Conservation (phyloP, 495 filamentous ascomycete genomes). For the Echria macrotheca region DNA sequence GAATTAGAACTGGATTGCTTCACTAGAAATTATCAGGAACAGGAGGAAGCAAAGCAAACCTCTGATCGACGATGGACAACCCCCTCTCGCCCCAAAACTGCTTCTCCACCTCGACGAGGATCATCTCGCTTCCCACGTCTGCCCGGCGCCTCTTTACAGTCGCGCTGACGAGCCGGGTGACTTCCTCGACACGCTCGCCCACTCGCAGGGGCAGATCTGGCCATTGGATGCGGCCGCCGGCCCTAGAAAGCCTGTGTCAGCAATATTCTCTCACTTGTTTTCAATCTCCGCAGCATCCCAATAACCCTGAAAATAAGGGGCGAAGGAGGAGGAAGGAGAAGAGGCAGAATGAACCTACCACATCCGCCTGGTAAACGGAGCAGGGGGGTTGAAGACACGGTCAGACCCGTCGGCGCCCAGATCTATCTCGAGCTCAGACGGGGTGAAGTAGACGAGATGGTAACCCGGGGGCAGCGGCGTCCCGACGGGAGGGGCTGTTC, state of each 20-base stretch:
- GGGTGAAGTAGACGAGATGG: conserved; percentile 59
- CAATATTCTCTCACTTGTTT: too few relatives aligned
- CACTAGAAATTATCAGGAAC: too few relatives aligned
- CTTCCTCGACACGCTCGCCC: conserved; percentile 52
- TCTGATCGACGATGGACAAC: conserved; percentile 47
- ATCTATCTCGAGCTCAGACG: conserved; percentile 42
- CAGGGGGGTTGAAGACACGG: conserved; percentile 50
- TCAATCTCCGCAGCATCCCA: too few relatives aligned
- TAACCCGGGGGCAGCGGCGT: conserved; percentile 52
- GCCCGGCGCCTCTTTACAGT: conserved; percentile 48
- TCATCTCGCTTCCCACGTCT: conserved; percentile 56
- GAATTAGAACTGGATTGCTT: too few relatives aligned
- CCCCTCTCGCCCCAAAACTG: conserved; percentile 47
- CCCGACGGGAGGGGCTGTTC: conserved; percentile 21
- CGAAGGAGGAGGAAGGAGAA: too few relatives aligned
- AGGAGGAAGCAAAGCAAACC: conserved; percentile 30
- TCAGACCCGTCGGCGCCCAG: conserved; percentile 60
- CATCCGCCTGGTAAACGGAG: conserved; percentile 61
- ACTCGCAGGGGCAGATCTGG: conserved; percentile 20
- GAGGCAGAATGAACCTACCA: conserved; percentile 17
- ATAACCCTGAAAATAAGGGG: too few relatives aligned
- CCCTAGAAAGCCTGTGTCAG: too few relatives aligned
- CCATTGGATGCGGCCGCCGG: conserved; percentile 57
- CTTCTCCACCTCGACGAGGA: conserved; percentile 62
- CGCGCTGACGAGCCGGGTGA: conserved; percentile 47